phyloP scores from a whole-genome alignment of 208 protist genomes.

The Crithidia bombi region DNA sequence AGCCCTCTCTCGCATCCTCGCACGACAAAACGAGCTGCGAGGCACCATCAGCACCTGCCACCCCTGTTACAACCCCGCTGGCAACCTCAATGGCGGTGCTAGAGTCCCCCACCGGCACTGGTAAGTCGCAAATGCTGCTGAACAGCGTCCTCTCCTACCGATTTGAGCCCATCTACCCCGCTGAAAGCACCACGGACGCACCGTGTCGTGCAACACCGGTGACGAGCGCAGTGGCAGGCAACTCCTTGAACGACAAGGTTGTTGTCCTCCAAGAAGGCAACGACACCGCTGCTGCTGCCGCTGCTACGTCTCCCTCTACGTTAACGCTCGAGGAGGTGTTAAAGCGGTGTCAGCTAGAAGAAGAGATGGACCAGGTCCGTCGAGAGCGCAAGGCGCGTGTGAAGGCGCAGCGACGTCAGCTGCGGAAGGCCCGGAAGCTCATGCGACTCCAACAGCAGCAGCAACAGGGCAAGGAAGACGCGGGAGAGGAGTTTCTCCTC shows the following conservation, averaged over 20 bases:
- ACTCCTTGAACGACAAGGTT: background rate
- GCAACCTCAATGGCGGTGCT: slow-evolving; percentile 84
- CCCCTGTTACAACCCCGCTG: background rate
- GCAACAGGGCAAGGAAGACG: background rate
- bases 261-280: no score
- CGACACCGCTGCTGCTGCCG: background rate
- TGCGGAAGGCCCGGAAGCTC: slow-evolving; percentile 20
- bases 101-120: slow-evolving; percentile 96
- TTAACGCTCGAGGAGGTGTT: slow-evolving; percentile 36
- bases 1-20: no score
- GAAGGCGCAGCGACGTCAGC: slow-evolving; percentile 21
- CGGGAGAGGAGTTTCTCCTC: slow-evolving; percentile 20
- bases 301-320: no score
- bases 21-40: background rate
- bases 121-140: slow-evolving; percentile 95
- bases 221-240: background rate
- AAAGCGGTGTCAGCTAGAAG: slow-evolving; percentile 42
- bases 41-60: background rate
- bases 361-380: slow-evolving; percentile 19
- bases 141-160: slow-evolving; percentile 77
- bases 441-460: slow-evolving; percentile 25
- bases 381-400: slow-evolving; percentile 35
- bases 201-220: background rate
- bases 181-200: background rate
- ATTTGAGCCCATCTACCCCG: slow-evolving; percentile 40